phyloP scores from a whole-genome alignment of 225 moss, liverwort and hornwort genomes.

The Rhytidiadelphus loreus region DNA sequence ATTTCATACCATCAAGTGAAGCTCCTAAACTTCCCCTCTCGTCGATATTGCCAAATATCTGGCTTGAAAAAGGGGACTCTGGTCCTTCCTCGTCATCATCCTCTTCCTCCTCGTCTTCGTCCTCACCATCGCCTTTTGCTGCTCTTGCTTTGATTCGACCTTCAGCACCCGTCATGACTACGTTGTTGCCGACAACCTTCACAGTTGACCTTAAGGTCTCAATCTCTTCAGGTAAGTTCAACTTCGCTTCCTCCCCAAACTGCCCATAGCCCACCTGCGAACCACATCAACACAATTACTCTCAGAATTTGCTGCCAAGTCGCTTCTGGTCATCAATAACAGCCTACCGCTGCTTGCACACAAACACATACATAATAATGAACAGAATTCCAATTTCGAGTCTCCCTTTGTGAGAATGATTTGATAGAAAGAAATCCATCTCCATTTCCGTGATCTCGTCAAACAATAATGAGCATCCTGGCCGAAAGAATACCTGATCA shows the following conservation, averaged over 20 bases:
- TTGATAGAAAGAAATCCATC: not conserved
- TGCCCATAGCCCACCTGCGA: slow-evolving; percentile 55
- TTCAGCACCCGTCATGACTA: slow-evolving; percentile 1
- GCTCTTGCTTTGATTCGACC: not conserved
- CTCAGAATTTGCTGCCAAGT: not conserved
- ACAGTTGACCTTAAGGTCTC: slow-evolving; percentile 23
- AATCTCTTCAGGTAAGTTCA: slow-evolving; percentile 49
- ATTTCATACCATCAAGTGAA: not conserved
- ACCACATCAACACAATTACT: not conserved
- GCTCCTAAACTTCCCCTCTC: not conserved
- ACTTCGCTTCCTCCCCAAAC: slow-evolving; percentile 57
- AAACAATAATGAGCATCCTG: not conserved
- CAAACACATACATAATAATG: not conserved
- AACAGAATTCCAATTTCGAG: not conserved
- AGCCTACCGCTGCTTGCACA: not conserved
- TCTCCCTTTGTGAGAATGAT: not conserved
- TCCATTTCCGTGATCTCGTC: not conserved
- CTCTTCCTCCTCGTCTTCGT: not conserved
- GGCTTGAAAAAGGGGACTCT: slow-evolving; percentile 3
- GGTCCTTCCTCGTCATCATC: slow-evolving; percentile 1
- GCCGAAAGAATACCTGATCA: slow-evolving; percentile 4
- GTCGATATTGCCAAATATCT: not conserved
- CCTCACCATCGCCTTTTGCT: not conserved
- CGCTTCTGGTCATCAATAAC: not conserved
- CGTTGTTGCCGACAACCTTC: slow-evolving; percentile 7